A percentile compares a stretch with the other conserved stretches of the same genome.
phyloP scores from a whole-genome alignment of 805 yeast species.

The Wickerhamomyces sydowiorum region DNA sequence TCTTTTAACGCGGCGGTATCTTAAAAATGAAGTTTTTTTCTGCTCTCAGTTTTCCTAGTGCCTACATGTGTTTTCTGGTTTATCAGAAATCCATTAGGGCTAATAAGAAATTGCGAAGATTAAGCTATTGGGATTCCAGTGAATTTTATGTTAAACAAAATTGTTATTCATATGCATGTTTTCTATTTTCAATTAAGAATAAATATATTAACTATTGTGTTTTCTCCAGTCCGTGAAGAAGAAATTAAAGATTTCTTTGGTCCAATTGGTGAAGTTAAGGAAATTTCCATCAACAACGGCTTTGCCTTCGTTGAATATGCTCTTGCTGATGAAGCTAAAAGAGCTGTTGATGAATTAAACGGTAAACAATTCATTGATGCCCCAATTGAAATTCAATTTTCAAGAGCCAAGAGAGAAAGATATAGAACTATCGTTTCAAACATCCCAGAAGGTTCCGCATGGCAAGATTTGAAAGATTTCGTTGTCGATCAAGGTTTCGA shows the following conservation, averaged over 20 bases:
- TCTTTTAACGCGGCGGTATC: background rate
- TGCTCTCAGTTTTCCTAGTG: background rate
- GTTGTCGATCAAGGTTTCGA: constrained; percentile 69
- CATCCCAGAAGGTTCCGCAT: constrained; percentile 71
- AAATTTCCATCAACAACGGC: constrained; percentile 70
- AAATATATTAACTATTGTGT: constrained; percentile 5
- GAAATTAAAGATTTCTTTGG: constrained; percentile 67
- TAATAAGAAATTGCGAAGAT: too few species aligned
- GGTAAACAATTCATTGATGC: constrained; percentile 62
- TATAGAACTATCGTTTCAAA: constrained; percentile 64
- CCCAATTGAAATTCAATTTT: constrained; percentile 36
- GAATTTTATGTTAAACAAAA: too few species aligned
- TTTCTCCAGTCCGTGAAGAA: constrained; percentile 34
- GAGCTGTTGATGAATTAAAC: constrained; percentile 72
- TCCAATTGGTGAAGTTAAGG: constrained; percentile 60
- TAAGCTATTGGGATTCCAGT: too few species aligned
- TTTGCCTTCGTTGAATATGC: constrained; percentile 87
- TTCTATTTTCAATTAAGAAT: background rate
- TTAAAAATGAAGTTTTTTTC: background rate
- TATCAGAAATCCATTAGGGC: too few species aligned
- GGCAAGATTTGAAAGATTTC: constrained; percentile 90
- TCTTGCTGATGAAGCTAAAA: constrained; percentile 60
- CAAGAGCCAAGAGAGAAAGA: constrained; percentile 51
- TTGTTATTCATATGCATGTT: background rate
- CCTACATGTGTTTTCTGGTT: too few species aligned